Base-by-base conservation (phyloP, 202 grass and related monocot genomes). In the Carex sylvatica region DNA sequence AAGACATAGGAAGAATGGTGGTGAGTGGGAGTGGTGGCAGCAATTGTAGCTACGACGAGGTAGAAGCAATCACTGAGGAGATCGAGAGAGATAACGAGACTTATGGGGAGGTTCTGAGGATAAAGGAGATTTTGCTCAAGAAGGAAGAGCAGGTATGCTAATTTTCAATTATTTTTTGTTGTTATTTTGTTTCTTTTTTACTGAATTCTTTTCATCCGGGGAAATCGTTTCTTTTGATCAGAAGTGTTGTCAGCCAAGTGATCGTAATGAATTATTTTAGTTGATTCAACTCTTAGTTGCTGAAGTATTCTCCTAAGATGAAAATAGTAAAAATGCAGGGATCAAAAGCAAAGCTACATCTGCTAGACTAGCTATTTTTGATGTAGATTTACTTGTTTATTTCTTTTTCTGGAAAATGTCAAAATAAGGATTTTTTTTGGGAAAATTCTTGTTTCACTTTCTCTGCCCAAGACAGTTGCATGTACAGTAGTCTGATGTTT, bases 21-120 rank as follows among this genome's bases (percentile, higher is more conserved):
- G 87, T 88, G 0, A 84, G 92, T 78, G 93, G 92, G 26, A 92
- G 91, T 46, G 89, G 89, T 53, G 87, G 91, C 61, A 97, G 89
- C 82, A 87, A 93, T 85, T 93, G 85, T 86, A 91, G 88, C 74
- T 97, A 86, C 26, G 93, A 97, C 83, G 88, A 90, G 53, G 91
- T 88, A 16, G 89, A 97, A 70, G 91, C 87, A 47, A 82, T 97
- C 85, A 93, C 91, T 6, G 89, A 88, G 63, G 94, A 93, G 22
- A 84, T 65, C 38, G 83, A 83, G 53, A 53, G 80, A 20, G 94
- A 87, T 19, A 82, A 88, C 79, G 38, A 85, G 46, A 90, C 84
- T 74, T 23, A 75, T 47, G 86, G 78, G 10, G 94, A 97, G 86
- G 87, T 91, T 6, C 61, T 89, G 55, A 80, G 88, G 42, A 97